Percentiles rank a stretch among this genome's conserved stretches.
phyloP scores from a whole-genome alignment of 2,329 filamentous ascomycete species.

The Rutstroemia sp. region DNA sequence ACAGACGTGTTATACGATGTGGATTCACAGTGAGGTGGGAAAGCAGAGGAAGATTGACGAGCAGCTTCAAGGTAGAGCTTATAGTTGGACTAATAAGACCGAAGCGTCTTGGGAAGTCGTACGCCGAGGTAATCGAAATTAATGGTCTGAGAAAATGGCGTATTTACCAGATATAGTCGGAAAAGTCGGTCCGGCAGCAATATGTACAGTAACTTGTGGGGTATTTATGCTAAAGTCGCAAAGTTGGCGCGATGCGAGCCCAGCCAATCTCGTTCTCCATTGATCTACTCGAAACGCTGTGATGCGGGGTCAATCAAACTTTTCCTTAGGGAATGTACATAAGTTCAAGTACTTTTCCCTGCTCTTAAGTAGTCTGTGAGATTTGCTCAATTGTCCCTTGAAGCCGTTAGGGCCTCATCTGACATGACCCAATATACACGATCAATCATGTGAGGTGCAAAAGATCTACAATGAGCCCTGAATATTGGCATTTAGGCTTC shows the following conservation, averaged over 20 bases:
- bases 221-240: slow-evolving; percentile 10
- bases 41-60: not conserved
- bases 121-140: no score
- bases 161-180: not conserved
- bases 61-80: not conserved
- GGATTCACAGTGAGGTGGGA: slow-evolving; percentile 10
- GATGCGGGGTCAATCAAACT: not conserved
- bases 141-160: no score
- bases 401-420: not conserved
- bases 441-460: not conserved
- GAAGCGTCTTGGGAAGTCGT: no score
- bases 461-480: not conserved
- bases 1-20: slow-evolving; percentile 67
- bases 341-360: not conserved
- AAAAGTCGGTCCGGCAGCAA: slow-evolving; percentile 1
- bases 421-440: not conserved
- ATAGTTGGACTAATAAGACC: no score
- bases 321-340: not conserved
- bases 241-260: not conserved
- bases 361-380: not conserved
- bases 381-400: not conserved
- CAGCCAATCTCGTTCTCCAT: not conserved
- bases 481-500: not conserved
- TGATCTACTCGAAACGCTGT: not conserved
- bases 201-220: not conserved